Evolutionary conservation across 306 rosid genomes (phyloP), one percentile per base, ranked within the genome.

Genomic region (Dryas drummondii): DNA sequence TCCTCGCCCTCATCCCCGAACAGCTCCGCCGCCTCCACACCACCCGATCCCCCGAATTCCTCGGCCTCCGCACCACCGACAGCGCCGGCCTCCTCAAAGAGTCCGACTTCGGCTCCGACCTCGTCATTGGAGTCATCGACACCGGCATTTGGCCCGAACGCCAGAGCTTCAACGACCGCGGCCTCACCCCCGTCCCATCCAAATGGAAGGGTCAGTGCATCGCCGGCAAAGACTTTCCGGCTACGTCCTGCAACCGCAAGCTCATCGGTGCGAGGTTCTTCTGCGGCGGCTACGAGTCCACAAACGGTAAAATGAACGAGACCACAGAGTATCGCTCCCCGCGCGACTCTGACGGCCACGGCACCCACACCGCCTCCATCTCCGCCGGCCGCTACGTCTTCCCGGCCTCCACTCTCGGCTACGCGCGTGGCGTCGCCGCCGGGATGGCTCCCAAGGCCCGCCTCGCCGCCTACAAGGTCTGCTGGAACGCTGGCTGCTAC

Each of bases 361-460:
- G 97, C 6, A 87, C 97, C 1, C 98, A 93, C 80, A 91, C 98
- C 0, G 93, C 97, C 27, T 93, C 97, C 1, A 93, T 93, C 54
- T 91, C 98, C 16, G 93, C 91, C 64, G 98, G 97, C 0, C 77
- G 98, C 7, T 93, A 91, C 60, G 98, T 91, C 4, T 85, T 87
- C 9, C 87, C 91, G 7, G 98, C 97, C 4, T 87, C 96, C 0
- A 87, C 92, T 3, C 74, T 93, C 7, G 97, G 98, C 0, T 93
- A 87, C 55, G 97, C 98, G 0, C 78, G 79, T 0, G 97, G 98
- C 0, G 82, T 85, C 37, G 98, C 97, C 0, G 90, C 97, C 2
- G 98, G 97, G 4, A 93, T 93, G 96, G 98, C 98, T 12, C 98
- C 98, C 9, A 93, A 93, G 26, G 97, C 97, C 1, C 82, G 97